phyloP scores from a whole-genome alignment of 176 grass and related monocot species.

The Phoenix dactylifera region DNA sequence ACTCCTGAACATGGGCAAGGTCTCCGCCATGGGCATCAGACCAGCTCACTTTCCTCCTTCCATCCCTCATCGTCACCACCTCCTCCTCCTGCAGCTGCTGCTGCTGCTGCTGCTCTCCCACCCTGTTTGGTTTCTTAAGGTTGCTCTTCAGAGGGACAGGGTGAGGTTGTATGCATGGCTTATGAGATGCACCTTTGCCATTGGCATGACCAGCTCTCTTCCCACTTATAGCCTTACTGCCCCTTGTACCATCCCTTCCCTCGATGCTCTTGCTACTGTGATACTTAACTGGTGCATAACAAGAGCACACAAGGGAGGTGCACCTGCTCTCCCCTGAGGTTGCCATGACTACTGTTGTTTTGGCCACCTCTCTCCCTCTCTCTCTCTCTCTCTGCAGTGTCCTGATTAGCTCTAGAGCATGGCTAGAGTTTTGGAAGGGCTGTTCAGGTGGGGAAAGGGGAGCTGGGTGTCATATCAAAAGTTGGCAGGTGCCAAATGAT shows the following conservation, averaged over 20 bases:
- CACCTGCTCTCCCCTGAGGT: conserved; percentile 4
- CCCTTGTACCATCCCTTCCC: neutral
- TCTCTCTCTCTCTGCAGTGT: neutral
- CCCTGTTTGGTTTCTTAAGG: conserved; percentile 11
- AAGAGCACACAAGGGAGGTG: conserved; percentile 11
- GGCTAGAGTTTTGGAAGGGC: too few relatives aligned
- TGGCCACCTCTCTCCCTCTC: neutral
- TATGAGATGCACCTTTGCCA: neutral
- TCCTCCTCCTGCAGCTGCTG: neutral
- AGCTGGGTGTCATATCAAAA: too few relatives aligned
- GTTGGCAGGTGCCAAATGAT: too few relatives aligned
- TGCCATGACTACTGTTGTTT: neutral
- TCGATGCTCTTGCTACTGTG: conserved; percentile 2
- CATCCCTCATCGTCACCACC: conserved; percentile 4
- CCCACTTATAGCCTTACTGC: neutral
- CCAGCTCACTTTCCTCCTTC: conserved; percentile 40
- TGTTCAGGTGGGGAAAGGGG: too few relatives aligned
- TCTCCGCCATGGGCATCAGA: conserved; percentile 36
- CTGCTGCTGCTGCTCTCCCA: conserved; percentile 1
- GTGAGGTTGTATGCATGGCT: neutral
- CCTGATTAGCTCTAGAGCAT: neutral
- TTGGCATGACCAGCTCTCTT: neutral
- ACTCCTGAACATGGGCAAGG: conserved; percentile 30
- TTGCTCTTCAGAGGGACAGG: conserved; percentile 17
- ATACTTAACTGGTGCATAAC: conserved; percentile 7